Evolutionary conservation across 495 filamentous ascomycete genomes (phyloP).

Genomic region (Xylaria flabelliformis): DNA sequence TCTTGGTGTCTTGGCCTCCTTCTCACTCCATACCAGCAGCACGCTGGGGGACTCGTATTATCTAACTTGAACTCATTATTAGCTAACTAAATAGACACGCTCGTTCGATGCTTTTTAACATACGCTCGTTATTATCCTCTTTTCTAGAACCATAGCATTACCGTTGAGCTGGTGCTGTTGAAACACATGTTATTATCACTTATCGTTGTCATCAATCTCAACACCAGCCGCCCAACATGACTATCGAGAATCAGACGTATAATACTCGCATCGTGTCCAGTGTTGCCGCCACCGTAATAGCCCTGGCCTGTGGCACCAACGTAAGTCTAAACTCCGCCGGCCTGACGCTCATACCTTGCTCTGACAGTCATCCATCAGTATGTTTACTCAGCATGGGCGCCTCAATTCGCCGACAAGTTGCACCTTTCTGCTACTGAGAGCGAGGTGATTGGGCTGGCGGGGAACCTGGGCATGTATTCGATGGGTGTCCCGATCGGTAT

Average conservation of each 20-base stretch:
- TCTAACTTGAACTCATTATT: not conserved
- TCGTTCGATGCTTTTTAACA: slow-evolving; percentile 3
- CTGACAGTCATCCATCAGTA: slow-evolving; percentile 63
- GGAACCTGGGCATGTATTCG: slow-evolving; percentile 96
- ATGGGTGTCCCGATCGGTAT: slow-evolving; percentile 88
- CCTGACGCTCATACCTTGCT: slow-evolving; percentile 5
- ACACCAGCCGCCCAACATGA: slow-evolving; percentile 31
- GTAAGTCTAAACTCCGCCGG: slow-evolving; percentile 55
- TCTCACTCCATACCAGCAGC: not conserved
- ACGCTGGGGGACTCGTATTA: not conserved
- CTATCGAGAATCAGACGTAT: slow-evolving; percentile 50
- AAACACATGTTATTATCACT: not conserved
- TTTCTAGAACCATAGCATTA: not conserved
- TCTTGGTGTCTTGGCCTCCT: slow-evolving; percentile 1
- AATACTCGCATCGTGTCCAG: slow-evolving; percentile 75
- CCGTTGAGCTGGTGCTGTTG: not conserved
- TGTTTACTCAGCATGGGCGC: slow-evolving; percentile 98
- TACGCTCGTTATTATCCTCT: slow-evolving; percentile 8
- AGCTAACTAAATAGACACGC: not conserved
- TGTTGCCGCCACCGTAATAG: slow-evolving; percentile 82
- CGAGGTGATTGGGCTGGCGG: slow-evolving; percentile 89
- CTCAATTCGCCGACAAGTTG: slow-evolving; percentile 87
- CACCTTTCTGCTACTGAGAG: slow-evolving; percentile 86
- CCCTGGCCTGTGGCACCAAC: slow-evolving; percentile 92
- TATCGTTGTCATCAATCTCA: not conserved